These are phyloP conservation scores for Atalantia buxifolia DNA, from an alignment of 345 rosid species.

Conservation along the genomic window DNA sequence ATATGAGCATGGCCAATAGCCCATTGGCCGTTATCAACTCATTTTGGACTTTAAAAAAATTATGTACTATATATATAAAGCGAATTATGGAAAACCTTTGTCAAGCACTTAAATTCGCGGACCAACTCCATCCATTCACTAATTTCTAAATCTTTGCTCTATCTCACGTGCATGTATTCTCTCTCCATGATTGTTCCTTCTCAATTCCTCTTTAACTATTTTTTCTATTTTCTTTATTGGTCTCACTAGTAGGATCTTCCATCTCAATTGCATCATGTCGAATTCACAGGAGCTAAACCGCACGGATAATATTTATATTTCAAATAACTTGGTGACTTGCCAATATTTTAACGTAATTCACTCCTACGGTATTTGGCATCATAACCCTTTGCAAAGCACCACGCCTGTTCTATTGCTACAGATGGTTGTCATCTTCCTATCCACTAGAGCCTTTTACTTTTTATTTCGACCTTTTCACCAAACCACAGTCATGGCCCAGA, in stretches of 20 bases:
- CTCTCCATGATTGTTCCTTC: not conserved
- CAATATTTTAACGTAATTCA: not conserved
- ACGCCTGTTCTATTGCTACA: not conserved
- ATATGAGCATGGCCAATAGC: too few species aligned
- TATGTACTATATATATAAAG: too few species aligned
- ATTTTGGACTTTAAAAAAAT: too few species aligned
- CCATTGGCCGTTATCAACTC: too few species aligned
- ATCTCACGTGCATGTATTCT: not conserved
- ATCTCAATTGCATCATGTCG: not conserved
- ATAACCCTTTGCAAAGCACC: not conserved
- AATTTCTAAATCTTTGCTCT: not conserved
- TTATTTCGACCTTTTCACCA: conserved; percentile 8
- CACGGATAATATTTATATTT: too few species aligned
- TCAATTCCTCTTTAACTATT: not conserved
- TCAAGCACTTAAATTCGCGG: not conserved
- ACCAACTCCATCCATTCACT: not conserved
- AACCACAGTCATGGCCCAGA: conserved; percentile 1
- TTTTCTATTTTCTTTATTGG: not conserved
- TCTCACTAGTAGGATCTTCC: not conserved
- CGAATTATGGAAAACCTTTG: not conserved
- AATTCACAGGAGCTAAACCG: not conserved
- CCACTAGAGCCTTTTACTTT: not conserved
- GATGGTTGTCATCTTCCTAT: not conserved
- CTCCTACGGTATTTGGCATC: not conserved
- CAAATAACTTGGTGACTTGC: not conserved